Conservation (phyloP, 768 basidiomycete species). For the Leccinum boreale region DNA sequence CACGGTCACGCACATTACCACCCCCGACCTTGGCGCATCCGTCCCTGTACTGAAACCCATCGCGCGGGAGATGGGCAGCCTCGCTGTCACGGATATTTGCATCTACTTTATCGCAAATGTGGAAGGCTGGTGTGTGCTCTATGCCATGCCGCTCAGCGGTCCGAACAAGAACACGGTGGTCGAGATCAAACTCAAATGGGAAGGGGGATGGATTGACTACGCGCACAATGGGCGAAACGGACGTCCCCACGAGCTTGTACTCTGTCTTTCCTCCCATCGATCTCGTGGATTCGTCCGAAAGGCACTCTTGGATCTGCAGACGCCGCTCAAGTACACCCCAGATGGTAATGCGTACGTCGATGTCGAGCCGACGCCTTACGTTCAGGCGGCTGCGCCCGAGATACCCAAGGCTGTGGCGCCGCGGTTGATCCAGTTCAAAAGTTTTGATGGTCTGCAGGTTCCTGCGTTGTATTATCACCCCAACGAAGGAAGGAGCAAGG, state of each 20-base stretch:
- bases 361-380: slow-evolving; percentile 28
- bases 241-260: slow-evolving; percentile 31
- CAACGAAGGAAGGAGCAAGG: slow-evolving; percentile 20
- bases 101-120: slow-evolving; percentile 38
- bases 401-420: slow-evolving; percentile 28
- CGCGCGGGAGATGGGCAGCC: slow-evolving; percentile 29
- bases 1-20: slow-evolving; percentile 37
- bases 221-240: slow-evolving; percentile 33
- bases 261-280: slow-evolving; percentile 32
- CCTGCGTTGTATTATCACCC: slow-evolving; percentile 44
- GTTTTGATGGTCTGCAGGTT: slow-evolving; percentile 40
- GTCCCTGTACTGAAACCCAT: slow-evolving; percentile 36
- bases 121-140: slow-evolving; percentile 35
- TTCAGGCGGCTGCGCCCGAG: slow-evolving; percentile 33
- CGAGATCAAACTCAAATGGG: slow-evolving; percentile 31
- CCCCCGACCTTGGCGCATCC: slow-evolving; percentile 25
- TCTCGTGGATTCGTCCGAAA: slow-evolving; percentile 25
- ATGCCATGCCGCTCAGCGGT: slow-evolving; percentile 31
- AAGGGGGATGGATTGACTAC: slow-evolving; percentile 31
- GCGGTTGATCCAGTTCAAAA: slow-evolving; percentile 36
- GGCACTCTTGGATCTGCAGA: slow-evolving; percentile 31
- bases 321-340: slow-evolving; percentile 13
- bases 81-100: slow-evolving; percentile 26
- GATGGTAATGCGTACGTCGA: slow-evolving; percentile 27
- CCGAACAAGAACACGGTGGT: slow-evolving; percentile 27